A percentile compares a stretch with the other conserved stretches of the same genome.
phyloP scores from a whole-genome alignment of 768 basidiomycete species.

The Serendipita sp. region DNA sequence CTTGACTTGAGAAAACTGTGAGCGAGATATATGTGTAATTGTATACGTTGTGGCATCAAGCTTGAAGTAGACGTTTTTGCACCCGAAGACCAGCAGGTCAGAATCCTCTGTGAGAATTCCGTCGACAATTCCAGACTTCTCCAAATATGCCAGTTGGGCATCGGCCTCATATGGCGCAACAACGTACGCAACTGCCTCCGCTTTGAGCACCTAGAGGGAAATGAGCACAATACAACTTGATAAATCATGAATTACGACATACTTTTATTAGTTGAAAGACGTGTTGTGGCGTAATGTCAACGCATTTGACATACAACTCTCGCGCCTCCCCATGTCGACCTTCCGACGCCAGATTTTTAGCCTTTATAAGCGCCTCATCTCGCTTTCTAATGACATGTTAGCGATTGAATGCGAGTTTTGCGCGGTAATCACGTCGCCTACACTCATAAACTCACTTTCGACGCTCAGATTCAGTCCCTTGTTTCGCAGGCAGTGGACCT shows the following conservation, averaged over 20 bases:
- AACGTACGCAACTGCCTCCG: constrained; percentile 65
- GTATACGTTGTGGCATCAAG: constrained; percentile 53
- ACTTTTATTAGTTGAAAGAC: constrained; percentile 96
- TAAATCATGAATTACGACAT: background rate
- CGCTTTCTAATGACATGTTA: constrained; percentile 29
- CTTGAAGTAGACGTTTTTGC: constrained; percentile 83
- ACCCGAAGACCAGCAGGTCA: constrained; percentile 95
- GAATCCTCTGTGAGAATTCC: constrained; percentile 96
- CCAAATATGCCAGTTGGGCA: constrained; percentile 87
- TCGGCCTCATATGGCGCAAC: constrained; percentile 99
- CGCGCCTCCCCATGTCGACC: constrained; percentile 70
- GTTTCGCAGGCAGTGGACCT: constrained; percentile 88
- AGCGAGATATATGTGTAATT: constrained; percentile 48
- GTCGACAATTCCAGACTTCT: constrained; percentile 63
- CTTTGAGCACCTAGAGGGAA: constrained; percentile 55
- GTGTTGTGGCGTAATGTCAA: constrained; percentile 96
- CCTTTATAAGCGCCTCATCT: constrained; percentile 59
- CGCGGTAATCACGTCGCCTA: background rate
- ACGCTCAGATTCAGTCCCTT: constrained; percentile 69
- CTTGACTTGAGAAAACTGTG: constrained; percentile 43
- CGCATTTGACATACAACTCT: constrained; percentile 74
- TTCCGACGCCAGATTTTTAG: constrained; percentile 54
- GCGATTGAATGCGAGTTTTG: constrained; percentile 1
- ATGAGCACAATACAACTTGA: background rate
- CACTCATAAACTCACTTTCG: constrained; percentile 24